Conservation (phyloP, 208 protist genomes). For the Trypanosoma lewisi region DNA sequence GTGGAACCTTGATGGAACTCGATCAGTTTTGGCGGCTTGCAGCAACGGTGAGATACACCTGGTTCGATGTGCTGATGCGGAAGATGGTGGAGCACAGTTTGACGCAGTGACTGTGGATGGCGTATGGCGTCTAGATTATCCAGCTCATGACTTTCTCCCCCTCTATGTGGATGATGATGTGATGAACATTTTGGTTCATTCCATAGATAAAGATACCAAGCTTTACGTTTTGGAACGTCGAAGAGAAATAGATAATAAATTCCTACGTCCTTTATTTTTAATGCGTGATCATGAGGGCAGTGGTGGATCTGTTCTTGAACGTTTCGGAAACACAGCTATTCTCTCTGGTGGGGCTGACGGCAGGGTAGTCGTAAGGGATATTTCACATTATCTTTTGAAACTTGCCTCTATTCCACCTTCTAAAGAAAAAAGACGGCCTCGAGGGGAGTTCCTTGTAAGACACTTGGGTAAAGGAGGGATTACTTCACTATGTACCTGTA, state of each 20-base stretch:
- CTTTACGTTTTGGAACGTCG: conserved; percentile 75
- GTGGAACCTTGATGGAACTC: conserved; percentile 32
- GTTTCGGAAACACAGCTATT: conserved; percentile 33
- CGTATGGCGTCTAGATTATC: conserved; percentile 82
- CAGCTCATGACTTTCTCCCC: conserved; percentile 48
- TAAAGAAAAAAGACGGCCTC: conserved; percentile 71
- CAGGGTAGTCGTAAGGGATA: conserved; percentile 55
- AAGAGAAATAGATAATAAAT: conserved; percentile 45
- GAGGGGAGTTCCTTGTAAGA: conserved; percentile 34
- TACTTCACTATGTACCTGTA: conserved; percentile 29
- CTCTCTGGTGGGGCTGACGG: conserved; percentile 70
- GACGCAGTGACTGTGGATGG: conserved; percentile 41
- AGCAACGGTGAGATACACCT: conserved; percentile 67
- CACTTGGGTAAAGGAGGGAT: conserved; percentile 55
- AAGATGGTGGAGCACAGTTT: conserved; percentile 14
- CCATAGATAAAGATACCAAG: conserved; percentile 82
- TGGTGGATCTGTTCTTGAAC: conserved; percentile 48
- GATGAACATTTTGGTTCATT: conserved; percentile 73
- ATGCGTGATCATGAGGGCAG: conserved; percentile 69
- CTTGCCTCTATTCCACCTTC: conserved; percentile 71
- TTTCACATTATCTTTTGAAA: conserved; percentile 58
- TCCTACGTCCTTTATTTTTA: conserved; percentile 68
- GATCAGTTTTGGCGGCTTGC: conserved; percentile 44
- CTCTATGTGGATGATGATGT: conserved; percentile 43
- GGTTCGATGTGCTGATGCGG: conserved; percentile 32